A percentile compares a stretch with the other conserved stretches of the same genome.
phyloP scores from a whole-genome alignment of 208 protist genomes.

The Leishmania major region DNA sequence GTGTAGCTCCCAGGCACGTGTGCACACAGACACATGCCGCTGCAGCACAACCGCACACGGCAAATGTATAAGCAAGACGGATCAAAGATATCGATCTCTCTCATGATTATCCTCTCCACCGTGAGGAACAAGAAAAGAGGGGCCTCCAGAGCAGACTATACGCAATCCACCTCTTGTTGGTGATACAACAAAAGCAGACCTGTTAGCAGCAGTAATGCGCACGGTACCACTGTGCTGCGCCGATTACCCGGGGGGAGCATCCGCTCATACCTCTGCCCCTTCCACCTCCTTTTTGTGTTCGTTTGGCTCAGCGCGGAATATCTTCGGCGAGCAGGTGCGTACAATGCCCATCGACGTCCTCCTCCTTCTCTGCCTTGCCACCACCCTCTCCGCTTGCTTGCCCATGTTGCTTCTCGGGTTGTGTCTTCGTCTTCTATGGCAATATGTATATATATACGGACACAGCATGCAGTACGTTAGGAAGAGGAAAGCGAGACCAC shows the following conservation, averaged over 20 bases:
- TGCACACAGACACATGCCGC: not conserved
- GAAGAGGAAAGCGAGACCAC: not conserved
- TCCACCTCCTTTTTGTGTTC: not conserved
- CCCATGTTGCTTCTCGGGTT: no score
- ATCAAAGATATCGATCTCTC: not conserved
- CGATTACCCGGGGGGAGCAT: not conserved
- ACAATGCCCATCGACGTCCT: not conserved
- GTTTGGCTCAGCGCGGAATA: not conserved
- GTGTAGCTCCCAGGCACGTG: not conserved
- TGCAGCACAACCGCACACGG: not conserved
- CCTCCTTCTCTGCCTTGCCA: not conserved
- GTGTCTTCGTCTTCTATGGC: not conserved
- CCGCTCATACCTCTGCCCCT: not conserved
- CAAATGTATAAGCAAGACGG: not conserved
- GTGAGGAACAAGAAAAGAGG: constrained; percentile 1
- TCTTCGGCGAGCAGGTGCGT: not conserved
- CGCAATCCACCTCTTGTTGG: not conserved
- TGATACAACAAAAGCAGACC: not conserved
- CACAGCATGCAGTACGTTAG: not conserved
- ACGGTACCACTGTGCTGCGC: not conserved
- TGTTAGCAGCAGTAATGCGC: not conserved
- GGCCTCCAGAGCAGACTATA: not conserved
- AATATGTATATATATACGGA: not conserved
- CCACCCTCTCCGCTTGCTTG: not conserved
- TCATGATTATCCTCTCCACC: not conserved